Evolutionary conservation across 148 eudicot species (phyloP), one percentile per base, ranked within the genome.

Genomic region (Camellia granthamiana): DNA sequence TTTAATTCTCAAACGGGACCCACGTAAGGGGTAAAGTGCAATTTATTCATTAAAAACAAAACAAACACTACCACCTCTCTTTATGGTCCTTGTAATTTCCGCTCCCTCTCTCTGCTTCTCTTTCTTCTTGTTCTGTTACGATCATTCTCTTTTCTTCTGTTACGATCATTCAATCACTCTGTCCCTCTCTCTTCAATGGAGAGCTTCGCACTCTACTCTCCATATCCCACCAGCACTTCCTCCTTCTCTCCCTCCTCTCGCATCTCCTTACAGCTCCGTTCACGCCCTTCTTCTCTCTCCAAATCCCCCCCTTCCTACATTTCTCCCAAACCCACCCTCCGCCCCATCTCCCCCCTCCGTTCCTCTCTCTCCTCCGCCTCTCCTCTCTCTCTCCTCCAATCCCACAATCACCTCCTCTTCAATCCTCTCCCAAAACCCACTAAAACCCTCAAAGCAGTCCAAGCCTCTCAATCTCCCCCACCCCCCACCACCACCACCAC

Each of bases 141-240:
- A 30, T 30, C 38, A 30, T 30, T 30, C 38, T 23, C 1, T 30
- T 1, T 30, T 30, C 38, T 1, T 30, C 38, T 30, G 38, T 30
- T 30, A 30, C 38, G 38, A 30, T 30, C 38, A 30, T 30, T 30
- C 38, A 30, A 30, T 30, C 38, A 30, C 38, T 42, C 74, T 23
- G 23, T 44, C 60, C 7, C 63, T 72, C 3, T 66, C 18, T 66
- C 16, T 65, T 2, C 88, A 19, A 85, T 86, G 90, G 88, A 82
- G 87, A 84, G 88, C 67, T 83, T 84, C 62, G 80, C 87, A 61
- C 79, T 84, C 81, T 83, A 46, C 78, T 82, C 84, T 68, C 81
- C 83, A 81, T 71, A 87, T 67, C 8, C 88, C 75, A 16, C 81
- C 51, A 46, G 80, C 42, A 55, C 80, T 38, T 3, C 81, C 38